A percentile compares a stretch with the other conserved stretches of the same genome.
Conservation (phyloP, 495 filamentous ascomycete species). For the Trichoderma parareesei region DNA sequence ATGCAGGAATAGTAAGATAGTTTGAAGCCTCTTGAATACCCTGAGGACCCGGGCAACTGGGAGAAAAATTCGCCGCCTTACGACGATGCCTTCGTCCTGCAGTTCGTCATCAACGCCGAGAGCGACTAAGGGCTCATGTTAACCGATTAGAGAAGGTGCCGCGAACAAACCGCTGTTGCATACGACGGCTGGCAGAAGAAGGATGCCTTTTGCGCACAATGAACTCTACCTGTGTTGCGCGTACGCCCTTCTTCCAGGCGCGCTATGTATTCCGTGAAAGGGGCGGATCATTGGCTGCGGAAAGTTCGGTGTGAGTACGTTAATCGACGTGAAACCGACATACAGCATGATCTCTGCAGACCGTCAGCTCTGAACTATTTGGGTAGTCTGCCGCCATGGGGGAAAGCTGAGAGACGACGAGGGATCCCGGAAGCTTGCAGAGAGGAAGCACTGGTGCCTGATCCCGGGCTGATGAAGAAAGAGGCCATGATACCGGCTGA, state of each 20-base stretch:
- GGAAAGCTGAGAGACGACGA: neutral
- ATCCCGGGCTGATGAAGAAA: no score
- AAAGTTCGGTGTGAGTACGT: neutral
- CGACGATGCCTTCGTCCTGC: neutral
- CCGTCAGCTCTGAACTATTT: neutral
- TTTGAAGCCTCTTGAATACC: no score
- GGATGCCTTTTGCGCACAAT: neutral
- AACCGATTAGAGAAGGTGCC: constrained; percentile 5
- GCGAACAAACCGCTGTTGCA: neutral
- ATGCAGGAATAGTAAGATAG: no score
- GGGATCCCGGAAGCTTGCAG: neutral
- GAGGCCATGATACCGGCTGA: no score
- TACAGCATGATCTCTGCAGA: neutral
- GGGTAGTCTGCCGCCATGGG: neutral
- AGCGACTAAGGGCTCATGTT: neutral
- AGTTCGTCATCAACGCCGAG: neutral
- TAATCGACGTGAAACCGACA: neutral
- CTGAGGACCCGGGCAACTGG: neutral
- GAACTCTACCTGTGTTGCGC: neutral
- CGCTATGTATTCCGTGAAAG: neutral
- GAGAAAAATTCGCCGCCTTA: neutral
- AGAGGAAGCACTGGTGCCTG: neutral
- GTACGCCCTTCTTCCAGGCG: neutral
- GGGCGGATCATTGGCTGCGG: neutral
- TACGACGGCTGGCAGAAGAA: neutral